Conservation (phyloP, 768 basidiomycete species). For the Tulasnella sp. region DNA sequence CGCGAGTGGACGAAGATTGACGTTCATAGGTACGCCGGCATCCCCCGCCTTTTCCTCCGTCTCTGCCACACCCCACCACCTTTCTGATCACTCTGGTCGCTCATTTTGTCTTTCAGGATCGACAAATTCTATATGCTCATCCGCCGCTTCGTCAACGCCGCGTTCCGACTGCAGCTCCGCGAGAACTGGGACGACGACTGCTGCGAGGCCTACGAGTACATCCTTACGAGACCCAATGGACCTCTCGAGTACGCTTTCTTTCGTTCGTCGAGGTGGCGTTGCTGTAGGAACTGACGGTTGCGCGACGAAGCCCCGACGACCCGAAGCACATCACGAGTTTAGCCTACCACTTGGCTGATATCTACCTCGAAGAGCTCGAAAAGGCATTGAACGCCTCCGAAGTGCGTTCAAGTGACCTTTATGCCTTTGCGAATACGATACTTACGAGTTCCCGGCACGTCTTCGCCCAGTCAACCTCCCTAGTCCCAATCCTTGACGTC, state of each 20-base stretch:
- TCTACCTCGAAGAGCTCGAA: slow-evolving; percentile 89
- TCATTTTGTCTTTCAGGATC: slow-evolving; percentile 56
- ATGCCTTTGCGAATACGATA: slow-evolving; percentile 40
- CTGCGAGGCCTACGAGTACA: slow-evolving; percentile 66
- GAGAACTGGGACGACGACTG: slow-evolving; percentile 64
- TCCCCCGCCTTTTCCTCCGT: not conserved
- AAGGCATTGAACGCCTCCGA: slow-evolving; percentile 44
- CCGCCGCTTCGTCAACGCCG: slow-evolving; percentile 81
- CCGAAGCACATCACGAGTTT: slow-evolving; percentile 75
- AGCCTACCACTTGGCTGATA: slow-evolving; percentile 83
- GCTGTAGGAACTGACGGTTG: not conserved
- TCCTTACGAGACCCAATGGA: slow-evolving; percentile 69
- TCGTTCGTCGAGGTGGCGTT: not conserved
- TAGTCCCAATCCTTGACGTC: slow-evolving; percentile 58
- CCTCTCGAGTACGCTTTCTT: slow-evolving; percentile 70
- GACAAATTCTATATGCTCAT: slow-evolving; percentile 99
- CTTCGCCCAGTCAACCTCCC: slow-evolving; percentile 36
- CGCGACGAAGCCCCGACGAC: slow-evolving; percentile 61
- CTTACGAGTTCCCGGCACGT: slow-evolving; percentile 4
- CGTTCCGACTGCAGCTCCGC: slow-evolving; percentile 77
- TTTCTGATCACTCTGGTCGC: not conserved
- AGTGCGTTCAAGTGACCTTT: slow-evolving; percentile 48
- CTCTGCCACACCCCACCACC: not conserved
- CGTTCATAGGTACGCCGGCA: slow-evolving; percentile 67
- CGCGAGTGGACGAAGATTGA: slow-evolving; percentile 96